Evolutionary conservation across 768 basidiomycete species (phyloP).

Genomic region (Boletus sp.): DNA sequence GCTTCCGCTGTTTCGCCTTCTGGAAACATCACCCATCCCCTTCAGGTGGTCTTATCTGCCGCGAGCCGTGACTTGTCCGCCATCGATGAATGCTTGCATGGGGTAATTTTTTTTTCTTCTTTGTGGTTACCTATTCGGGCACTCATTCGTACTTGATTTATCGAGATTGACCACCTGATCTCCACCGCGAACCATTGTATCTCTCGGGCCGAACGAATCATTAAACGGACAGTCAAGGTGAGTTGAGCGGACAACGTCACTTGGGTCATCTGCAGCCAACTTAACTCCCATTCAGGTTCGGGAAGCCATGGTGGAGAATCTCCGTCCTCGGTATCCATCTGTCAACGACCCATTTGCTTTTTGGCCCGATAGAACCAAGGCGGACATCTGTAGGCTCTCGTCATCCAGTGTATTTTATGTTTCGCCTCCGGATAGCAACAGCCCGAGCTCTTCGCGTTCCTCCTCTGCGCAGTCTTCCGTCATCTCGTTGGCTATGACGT

Average conservation of each 20-base stretch:
- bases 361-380: constrained; percentile 9
- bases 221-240: constrained; percentile 55
- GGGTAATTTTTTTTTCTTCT: constrained; percentile 39
- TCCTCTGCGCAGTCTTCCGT: constrained; percentile 35
- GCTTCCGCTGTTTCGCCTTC: constrained; percentile 20
- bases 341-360: constrained; percentile 20
- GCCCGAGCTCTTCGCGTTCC: constrained; percentile 13
- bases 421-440: constrained; percentile 14
- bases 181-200: constrained; percentile 53
- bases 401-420: constrained; percentile 20
- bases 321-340: constrained; percentile 33
- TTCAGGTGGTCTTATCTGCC: constrained; percentile 48
- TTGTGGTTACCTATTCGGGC: constrained; percentile 7
- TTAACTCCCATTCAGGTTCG: constrained; percentile 41
- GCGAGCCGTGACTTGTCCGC: constrained; percentile 54
- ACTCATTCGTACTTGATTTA: constrained; percentile 1
- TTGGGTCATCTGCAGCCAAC: constrained; percentile 1
- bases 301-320: constrained; percentile 42
- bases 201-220: constrained; percentile 52
- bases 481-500: constrained; percentile 47
- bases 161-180: constrained; percentile 56
- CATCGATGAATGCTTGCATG: constrained; percentile 51
- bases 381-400: constrained; percentile 3
- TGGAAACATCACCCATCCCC: constrained; percentile 40
- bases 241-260: constrained; percentile 9